These are phyloP conservation scores for Conoideocrella luteorostrata DNA, from an alignment of 2,329 filamentous ascomycete genomes.

Conservation along the genomic window DNA sequence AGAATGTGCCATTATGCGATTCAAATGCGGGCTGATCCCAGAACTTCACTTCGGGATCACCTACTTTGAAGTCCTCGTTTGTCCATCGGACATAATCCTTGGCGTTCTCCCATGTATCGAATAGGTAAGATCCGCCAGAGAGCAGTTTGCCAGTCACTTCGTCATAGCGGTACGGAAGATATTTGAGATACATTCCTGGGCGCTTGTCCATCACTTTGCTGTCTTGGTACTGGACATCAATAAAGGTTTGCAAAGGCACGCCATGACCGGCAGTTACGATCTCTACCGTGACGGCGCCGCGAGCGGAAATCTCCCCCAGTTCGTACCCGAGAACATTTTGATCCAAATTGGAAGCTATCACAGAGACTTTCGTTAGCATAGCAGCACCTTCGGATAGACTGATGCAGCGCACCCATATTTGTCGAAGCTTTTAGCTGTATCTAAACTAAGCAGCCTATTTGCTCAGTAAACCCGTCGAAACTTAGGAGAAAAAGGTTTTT, in stretches of 20 bases:
- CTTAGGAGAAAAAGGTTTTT: too few species aligned
- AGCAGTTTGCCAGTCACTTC: conserved; percentile 10
- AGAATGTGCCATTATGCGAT: not conserved
- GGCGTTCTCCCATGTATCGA: conserved; percentile 12
- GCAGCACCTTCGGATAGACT: too few species aligned
- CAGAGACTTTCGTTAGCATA: too few species aligned
- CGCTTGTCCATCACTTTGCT: conserved; percentile 10
- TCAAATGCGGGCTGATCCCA: conserved; percentile 8
- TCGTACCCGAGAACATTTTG: conserved; percentile 4
- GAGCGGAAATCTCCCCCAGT: conserved; percentile 3
- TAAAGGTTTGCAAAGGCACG: conserved; percentile 8
- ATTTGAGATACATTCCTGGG: conserved; percentile 13
- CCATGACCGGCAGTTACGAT: not conserved
- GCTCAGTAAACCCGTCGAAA: too few species aligned
- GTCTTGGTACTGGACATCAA: conserved; percentile 10
- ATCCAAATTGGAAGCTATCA: too few species aligned
- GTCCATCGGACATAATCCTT: conserved; percentile 10
- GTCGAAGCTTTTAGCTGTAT: too few species aligned
- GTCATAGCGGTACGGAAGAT: conserved; percentile 10
- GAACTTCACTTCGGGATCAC: conserved; percentile 8
- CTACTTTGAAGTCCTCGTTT: conserved; percentile 9
- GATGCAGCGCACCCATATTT: too few species aligned
- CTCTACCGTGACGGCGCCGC: conserved; percentile 1
- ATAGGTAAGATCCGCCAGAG: conserved; percentile 11
- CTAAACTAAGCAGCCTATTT: too few species aligned